Base-by-base conservation (phyloP, 805 yeast species). In the Yamadazyma endophytica region DNA sequence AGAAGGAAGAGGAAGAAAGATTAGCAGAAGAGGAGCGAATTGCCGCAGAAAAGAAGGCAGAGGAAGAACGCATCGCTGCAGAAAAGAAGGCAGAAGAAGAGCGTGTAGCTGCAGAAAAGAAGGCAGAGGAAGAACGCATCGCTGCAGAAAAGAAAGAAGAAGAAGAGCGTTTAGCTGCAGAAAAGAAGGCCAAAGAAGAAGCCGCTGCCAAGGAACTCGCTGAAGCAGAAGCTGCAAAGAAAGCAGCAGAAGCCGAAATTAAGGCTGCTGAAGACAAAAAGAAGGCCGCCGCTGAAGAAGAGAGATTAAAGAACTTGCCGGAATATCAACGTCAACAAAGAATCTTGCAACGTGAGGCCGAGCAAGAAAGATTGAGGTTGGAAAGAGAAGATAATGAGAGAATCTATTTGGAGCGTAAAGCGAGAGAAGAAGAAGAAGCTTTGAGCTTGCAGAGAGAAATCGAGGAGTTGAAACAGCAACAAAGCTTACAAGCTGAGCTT, bases 361-460 rank as follows among this genome's bases (percentile, higher is more conserved):
- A 58, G 30, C 48, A 52, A 39, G 37, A 47, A 27, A 33, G 43
- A 28, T 46, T 58, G 21, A 21, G 39, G 4, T 51, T 41, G 4
- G 56, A 57, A 32, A 47, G 47, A 27, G 50, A 38, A n/a, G 58
- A 54, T 28, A 38, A 47, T 24, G 63, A 59, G 13, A 40, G 46
- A 22, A 18, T 40, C 13, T 54, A 48, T 42, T 31, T 35, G 11
- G 52, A 50, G 33, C 51, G 62, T 33, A 49, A 46, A 37, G 34
- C 34, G 8, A 39, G 46, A 25, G 58, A 46, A 36, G 46, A 47
- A 21, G 46, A 29, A 8, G 63, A 58, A 39, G 53, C 49, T 17
- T 47, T 39, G 13, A 42, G 38, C 26, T 62, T 60, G 35, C 58
- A 54, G 36, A 37, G 39, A 22, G 64, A 54, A 32, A 52, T 58